Percentiles rank a stretch among this genome's conserved stretches.
These are phyloP conservation scores for Paramecium sexaurelia DNA, from an alignment of 73 alveolate species.

Conservation along the genomic window DNA sequence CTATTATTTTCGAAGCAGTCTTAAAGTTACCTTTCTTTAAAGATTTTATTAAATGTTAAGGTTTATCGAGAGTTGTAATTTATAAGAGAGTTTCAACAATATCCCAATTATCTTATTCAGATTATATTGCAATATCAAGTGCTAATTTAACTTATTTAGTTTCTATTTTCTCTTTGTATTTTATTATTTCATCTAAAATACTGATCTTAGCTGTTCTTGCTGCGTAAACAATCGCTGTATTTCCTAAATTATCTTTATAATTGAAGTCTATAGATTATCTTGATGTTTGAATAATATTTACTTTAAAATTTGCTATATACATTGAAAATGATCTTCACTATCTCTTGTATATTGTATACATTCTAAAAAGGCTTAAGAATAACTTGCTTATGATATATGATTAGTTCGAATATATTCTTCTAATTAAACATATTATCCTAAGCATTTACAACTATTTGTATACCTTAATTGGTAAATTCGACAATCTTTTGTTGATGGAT, in stretches of 20 bases:
- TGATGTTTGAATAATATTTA: neutral
- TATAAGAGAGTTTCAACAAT: constrained; percentile 13
- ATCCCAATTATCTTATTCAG: constrained; percentile 52
- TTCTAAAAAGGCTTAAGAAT: constrained; percentile 26
- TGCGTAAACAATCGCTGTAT: constrained; percentile 7
- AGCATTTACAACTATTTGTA: neutral
- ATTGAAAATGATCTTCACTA: constrained; percentile 32
- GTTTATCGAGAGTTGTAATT: neutral
- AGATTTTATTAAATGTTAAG: constrained; percentile 22
- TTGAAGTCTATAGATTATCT: constrained; percentile 7
- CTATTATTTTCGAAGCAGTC: constrained; percentile 6
- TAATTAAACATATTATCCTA: neutral
- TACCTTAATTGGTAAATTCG: neutral
- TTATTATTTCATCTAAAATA: neutral
- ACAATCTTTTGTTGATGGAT: neutral
- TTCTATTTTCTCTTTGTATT: neutral
- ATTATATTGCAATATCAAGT: neutral
- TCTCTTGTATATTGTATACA: constrained; percentile 12
- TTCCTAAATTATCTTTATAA: neutral
- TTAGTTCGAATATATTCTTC: neutral
- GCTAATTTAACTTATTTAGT: neutral
- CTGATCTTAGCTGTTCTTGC: constrained; percentile 10
- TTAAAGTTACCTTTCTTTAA: neutral
- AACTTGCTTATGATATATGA: neutral
- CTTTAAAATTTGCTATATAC: neutral